Evolutionary conservation across 768 basidiomycete genomes (phyloP), one percentile per base, ranked within the genome.

Genomic region (Pholiota microspora): DNA sequence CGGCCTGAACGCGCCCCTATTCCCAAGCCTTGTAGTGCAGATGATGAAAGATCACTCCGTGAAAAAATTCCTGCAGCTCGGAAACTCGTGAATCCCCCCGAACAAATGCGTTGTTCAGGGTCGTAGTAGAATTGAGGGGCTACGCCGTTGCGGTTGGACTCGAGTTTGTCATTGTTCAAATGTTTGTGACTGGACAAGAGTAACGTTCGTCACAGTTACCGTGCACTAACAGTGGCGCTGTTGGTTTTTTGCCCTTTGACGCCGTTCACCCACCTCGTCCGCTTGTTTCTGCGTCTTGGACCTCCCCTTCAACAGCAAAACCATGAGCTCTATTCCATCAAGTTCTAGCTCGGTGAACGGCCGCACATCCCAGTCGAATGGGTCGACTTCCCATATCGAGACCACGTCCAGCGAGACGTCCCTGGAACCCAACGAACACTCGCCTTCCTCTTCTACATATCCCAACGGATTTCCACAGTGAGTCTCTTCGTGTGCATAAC

Each of bases 391-490:
- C 58, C 69, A 75, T 59, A 69, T 64, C 57, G 70, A 75, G 58
- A 62, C 72, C 49, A 69, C 72, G 57, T 59, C 73, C 49, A 40
- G 27, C 13, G 71, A 71, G 56, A 66, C 69, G 54, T 65, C 74
- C 9, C 73, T 68, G 54, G 73, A 76, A 55, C 61, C 62, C 31
- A 69, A 67, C 49, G 69, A 64, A 16, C 64, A 64, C 36, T 72
- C 70, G 28, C 70, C 73, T 49, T 72, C 77, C 53, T 71, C 73
- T 27, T 76, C 77, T 18, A 67, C 67, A 45, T 74, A 77, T 67
- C 73, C 72, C 53, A 88, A 88, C 68, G 86, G 84, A 24, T 82
- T 79, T 66, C 68, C 79, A 56, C 76, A 78, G 84, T 87, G 67
- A 80, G 85, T 78, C 28, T 48, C 49, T 46, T 49, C 45, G 31